These are phyloP conservation scores for Eucalyptus leucophloia DNA, from an alignment of 345 rosid genomes.

Conservation along the genomic window DNA sequence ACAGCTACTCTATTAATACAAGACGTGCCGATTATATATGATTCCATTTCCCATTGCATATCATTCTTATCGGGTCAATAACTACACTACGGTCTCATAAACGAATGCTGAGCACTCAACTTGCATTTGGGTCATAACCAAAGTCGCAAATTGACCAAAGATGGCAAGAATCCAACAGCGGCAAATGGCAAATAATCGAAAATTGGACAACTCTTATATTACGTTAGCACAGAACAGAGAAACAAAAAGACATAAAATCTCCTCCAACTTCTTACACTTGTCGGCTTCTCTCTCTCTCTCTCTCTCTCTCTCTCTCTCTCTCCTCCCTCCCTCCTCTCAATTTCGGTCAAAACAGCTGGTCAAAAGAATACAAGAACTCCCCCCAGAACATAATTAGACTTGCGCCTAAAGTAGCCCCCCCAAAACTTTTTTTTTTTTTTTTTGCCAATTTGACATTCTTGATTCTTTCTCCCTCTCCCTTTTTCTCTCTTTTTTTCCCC, in stretches of 20 bases:
- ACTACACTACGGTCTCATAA: background rate
- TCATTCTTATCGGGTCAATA: background rate
- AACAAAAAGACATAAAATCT: background rate
- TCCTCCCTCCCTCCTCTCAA: background rate
- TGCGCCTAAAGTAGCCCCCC: background rate
- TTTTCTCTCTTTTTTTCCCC: background rate
- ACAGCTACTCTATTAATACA: background rate
- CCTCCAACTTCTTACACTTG: background rate
- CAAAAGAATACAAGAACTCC: background rate
- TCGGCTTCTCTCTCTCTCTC: background rate
- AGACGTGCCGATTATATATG: background rate
- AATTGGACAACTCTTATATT: background rate
- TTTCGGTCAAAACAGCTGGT: background rate
- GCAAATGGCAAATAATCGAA: background rate
- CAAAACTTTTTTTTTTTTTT: background rate
- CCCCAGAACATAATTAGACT: background rate
- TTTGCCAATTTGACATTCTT: background rate
- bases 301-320: background rate
- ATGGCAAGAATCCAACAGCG: background rate
- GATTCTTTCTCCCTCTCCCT: background rate
- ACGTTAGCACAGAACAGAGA: background rate
- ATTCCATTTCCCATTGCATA: background rate
- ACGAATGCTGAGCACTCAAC: background rate
- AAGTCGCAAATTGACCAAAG: background rate
- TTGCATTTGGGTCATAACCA: background rate